Evolutionary conservation across 192 early-diverging fungal species (phyloP), one percentile per base, ranked within the genome.

Genomic region (Rhizoclosmatium sp.): DNA sequence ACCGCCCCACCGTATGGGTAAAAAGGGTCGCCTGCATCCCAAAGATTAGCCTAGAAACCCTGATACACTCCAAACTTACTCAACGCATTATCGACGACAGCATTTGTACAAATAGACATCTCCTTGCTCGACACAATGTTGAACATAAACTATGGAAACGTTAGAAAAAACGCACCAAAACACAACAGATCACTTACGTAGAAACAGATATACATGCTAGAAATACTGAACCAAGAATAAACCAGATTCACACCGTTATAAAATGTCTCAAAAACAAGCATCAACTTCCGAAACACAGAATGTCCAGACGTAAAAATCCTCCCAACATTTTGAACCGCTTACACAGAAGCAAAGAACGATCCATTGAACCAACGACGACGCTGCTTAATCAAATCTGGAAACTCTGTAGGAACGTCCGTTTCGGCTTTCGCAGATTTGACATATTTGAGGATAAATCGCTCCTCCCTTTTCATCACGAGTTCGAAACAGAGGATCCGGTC

Each of bases 401-500:
- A 82, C 62, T 84, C 83, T 69, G 88, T 88, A 2, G 93, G 93
- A 0, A 94, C 93, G 77, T 94, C 93, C 4, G 93, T 94, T 61
- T 91, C 91, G 40, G 90, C 93, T 67, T 82, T 82, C 0, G 92
- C 91, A 3, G 82, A 75, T 78, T 89, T 90, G 54, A 87, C 89
- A 79, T 93, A 94, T 67, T 89, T 88, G 10, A 94, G 83, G 2
- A 93, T 62, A 90, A 91, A 93, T 3, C 82, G 77, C 51, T 86
- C 84, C 42, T 82, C 75, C 19, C 67, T 68, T 71, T 94, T 94
- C 62, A 93, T 87, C 0, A 94, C 90, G 62, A 94, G 82, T 85
- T 94, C 93, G 84, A 94, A 94, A 80, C 93, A 94, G 19, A 94
- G 84, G 65, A 94, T 94, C 69, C 93, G 91, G 80, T 94, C 93